Evolutionary conservation across 148 eudicot species (phyloP), one percentile per base, ranked within the genome.

Genomic region (Vaccinium macrocarpon): DNA sequence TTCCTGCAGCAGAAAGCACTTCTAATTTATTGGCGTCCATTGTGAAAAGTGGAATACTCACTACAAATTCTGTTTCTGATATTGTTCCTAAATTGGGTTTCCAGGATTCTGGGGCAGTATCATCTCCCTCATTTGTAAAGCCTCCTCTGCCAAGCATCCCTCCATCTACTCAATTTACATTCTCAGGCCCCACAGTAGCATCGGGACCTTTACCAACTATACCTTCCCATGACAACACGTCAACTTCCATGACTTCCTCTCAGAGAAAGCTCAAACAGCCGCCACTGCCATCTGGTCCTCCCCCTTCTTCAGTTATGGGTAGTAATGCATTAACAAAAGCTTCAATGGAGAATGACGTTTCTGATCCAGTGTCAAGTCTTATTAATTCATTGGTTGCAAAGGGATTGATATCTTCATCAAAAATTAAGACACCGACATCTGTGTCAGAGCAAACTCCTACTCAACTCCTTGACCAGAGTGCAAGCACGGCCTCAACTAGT

Each of bases 371-470:
- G 82, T 91, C 98, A 21, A 92, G 91, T 82, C 89, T 97, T 66
- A 88, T 97, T 77, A 93, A 90, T 86, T 82, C 99, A 77, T 90
- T 97, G 89, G 88, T 97, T 79, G 92, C 94, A 13, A 95, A 91
- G 84, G 99, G 99, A 68, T 89, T 97, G 88, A 92, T 97, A 83
- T 85, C 94, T 88, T 88, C 95, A 29, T 88, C 99, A 11, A 91
- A 90, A 75, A 80, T 88, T 35, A 94, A 96, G 86, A 81, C 92
- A 82, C 15, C 79, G 1, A 23, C 86, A 74, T 82, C 89, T 57
- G 75, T 72, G 76, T n/a, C 89, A 19, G 21, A 85, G 3, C 42
- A 81, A 48, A 68, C 70, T 73, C 75, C 86, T 51, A 49, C 68
- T 66, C 84, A 81, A 78, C 76, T 81, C 76, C 80, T 71, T 71